Evolutionary conservation across 306 rosid species (phyloP).

Genomic region (Medicago arabica): DNA sequence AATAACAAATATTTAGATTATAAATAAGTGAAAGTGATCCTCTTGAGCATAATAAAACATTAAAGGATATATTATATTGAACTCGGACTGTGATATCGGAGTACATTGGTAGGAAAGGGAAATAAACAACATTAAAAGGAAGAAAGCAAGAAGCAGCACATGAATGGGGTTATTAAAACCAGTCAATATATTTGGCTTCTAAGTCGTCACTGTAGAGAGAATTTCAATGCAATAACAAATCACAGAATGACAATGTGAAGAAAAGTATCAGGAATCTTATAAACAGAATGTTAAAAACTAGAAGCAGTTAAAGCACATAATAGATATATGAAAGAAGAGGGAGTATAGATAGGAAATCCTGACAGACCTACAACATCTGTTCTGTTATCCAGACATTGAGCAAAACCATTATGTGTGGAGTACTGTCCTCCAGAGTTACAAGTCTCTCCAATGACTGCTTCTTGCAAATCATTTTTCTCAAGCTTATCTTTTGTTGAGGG

Average conservation of each 20-base stretch:
- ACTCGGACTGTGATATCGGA: not conserved
- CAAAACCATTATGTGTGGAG: conserved; percentile 34
- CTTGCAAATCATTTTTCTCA: conserved; percentile 44
- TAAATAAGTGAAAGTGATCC: conserved; percentile 7
- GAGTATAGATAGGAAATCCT: conserved; percentile 25
- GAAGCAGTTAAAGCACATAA: not conserved
- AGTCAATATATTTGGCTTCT: too few species aligned
- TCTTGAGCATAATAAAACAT: not conserved
- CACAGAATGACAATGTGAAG: not conserved
- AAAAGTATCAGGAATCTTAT: not conserved
- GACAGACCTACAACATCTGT: conserved; percentile 50
- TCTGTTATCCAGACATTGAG: conserved; percentile 34
- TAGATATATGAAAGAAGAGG: not conserved
- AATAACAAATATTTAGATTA: conserved; percentile 14
- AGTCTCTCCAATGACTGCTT: conserved; percentile 38
- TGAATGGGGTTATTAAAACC: too few species aligned
- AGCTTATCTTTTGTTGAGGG: conserved; percentile 43
- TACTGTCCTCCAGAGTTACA: conserved; percentile 31
- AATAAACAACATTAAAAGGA: not conserved
- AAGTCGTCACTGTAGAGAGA: too few species aligned
- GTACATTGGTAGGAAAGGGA: conserved; percentile 19
- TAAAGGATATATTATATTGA: not conserved
- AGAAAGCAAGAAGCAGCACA: too few species aligned
- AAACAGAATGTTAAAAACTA: not conserved
- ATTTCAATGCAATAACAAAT: not conserved